Conservation (phyloP, 371 early-diverging fungal genomes). For the Apophysomyces trapeziformis region DNA sequence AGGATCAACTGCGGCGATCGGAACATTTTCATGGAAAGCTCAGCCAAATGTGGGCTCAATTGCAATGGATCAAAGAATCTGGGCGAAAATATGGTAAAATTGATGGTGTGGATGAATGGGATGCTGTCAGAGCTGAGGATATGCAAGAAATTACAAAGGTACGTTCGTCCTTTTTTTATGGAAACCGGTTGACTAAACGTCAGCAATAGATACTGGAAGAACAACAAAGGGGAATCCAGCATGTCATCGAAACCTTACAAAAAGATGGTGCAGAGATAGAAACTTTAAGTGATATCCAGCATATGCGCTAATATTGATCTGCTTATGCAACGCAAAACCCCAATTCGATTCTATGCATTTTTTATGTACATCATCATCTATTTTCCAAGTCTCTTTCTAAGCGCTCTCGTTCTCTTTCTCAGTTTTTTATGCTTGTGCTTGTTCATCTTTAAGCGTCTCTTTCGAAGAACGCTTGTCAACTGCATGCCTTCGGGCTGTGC, state of each 20-base stretch:
- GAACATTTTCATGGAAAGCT: conserved; percentile 81
- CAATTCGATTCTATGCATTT: conserved; percentile 10
- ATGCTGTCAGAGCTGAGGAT: conserved; percentile 45
- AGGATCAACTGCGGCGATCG: conserved; percentile 74
- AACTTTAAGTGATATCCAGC: conserved; percentile 8
- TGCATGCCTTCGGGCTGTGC: conserved; percentile 36
- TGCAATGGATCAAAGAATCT: conserved; percentile 78
- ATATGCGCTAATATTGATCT: conserved; percentile 1
- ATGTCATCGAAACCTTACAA: conserved; percentile 61
- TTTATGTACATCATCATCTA: conserved; percentile 33
- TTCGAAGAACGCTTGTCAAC: conserved; percentile 75
- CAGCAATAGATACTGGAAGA: conserved; percentile 55
- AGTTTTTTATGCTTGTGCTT: conserved; percentile 88
- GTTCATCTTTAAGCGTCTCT: conserved; percentile 85
- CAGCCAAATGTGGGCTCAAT: conserved; percentile 81
- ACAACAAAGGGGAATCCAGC: conserved; percentile 68
- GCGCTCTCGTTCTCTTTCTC: conserved; percentile 78
- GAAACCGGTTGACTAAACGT: neutral
- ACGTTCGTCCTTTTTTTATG: conserved; percentile 8
- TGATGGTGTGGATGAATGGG: conserved; percentile 43
- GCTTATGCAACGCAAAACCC: conserved; percentile 1
- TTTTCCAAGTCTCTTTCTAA: conserved; percentile 82
- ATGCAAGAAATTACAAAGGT: conserved; percentile 56
- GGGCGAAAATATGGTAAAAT: conserved; percentile 53
- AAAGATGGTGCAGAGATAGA: conserved; percentile 42